Evolutionary conservation across 2,329 filamentous ascomycete genomes (phyloP).

Genomic region (Nectriaceae sp.): DNA sequence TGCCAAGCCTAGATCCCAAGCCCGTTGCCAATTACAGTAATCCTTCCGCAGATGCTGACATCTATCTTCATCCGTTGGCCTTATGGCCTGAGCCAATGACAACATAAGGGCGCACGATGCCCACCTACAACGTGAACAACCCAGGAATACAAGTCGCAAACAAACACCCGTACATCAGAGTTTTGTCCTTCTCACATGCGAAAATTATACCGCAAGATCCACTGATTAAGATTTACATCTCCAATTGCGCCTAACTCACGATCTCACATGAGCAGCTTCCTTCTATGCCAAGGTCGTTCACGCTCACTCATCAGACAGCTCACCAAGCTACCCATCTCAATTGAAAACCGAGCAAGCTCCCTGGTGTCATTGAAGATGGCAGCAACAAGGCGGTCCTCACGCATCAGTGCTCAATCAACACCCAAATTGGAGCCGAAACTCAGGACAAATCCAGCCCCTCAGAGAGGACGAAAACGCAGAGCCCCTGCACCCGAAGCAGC

Average conservation of each 20-base stretch:
- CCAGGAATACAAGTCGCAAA: too few species aligned
- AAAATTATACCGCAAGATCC: too few species aligned
- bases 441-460: slow-evolving; percentile 18
- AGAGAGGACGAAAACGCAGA: slow-evolving; percentile 39
- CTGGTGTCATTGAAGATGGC: slow-evolving; percentile 28
- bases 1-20: not conserved
- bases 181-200: too few species aligned
- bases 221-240: too few species aligned
- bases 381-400: slow-evolving; percentile 41
- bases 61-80: not conserved
- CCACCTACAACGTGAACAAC: not conserved
- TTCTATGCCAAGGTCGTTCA: not conserved
- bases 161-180: too few species aligned
- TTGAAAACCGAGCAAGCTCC: slow-evolving; percentile 9
- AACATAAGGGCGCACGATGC: not conserved
- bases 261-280: not conserved
- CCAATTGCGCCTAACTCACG: too few species aligned
- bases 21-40: not conserved
- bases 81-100: not conserved
- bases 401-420: slow-evolving; percentile 36
- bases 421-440: slow-evolving; percentile 12
- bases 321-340: slow-evolving; percentile 4
- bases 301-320: slow-evolving; percentile 9
- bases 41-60: not conserved
- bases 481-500: slow-evolving; percentile 23